These are phyloP conservation scores for Scutellaria galericulata DNA, from an alignment of 257 asterid species.

Conservation along the genomic window DNA sequence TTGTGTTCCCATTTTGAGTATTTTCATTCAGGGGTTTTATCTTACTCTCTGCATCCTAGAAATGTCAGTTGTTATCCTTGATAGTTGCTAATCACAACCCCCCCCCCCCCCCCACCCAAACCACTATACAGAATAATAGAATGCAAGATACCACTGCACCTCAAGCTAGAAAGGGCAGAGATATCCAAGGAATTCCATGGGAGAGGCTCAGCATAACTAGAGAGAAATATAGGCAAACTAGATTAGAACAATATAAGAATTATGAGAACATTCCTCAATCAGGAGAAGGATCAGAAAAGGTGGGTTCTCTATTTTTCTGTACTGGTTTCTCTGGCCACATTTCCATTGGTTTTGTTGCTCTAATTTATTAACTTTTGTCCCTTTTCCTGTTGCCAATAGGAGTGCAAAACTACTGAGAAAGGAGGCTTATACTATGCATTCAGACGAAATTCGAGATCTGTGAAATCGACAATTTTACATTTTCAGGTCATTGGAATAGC, in stretches of 20 bases:
- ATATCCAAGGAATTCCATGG: slow-evolving; percentile 99
- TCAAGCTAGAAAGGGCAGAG: slow-evolving; percentile 87
- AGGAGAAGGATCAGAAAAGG: slow-evolving; percentile 78
- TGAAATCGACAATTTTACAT: slow-evolving; percentile 86
- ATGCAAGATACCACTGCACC: slow-evolving; percentile 87
- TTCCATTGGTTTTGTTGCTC: slow-evolving; percentile 1
- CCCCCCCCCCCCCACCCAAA: not conserved
- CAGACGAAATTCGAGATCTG: slow-evolving; percentile 86
- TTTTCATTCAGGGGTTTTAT: not conserved
- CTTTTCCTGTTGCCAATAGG: slow-evolving; percentile 47
- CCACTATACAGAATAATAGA: slow-evolving; percentile 53
- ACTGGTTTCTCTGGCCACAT: slow-evolving; percentile 2
- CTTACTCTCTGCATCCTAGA: slow-evolving; percentile 14
- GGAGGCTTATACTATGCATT: slow-evolving; percentile 64
- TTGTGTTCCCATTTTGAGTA: not conserved
- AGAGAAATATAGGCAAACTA: slow-evolving; percentile 76
- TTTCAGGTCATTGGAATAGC: slow-evolving; percentile 65
- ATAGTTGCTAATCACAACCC: slow-evolving; percentile 1
- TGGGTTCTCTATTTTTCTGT: slow-evolving; percentile 33
- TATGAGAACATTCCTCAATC: slow-evolving; percentile 82
- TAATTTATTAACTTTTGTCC: not conserved
- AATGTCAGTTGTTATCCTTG: not conserved
- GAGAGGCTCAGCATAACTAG: slow-evolving; percentile 82
- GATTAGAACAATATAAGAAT: slow-evolving; percentile 82
- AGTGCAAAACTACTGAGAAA: slow-evolving; percentile 70